Base-by-base conservation (phyloP, 2,329 filamentous ascomycete genomes). In the Hypocreales sp. region DNA sequence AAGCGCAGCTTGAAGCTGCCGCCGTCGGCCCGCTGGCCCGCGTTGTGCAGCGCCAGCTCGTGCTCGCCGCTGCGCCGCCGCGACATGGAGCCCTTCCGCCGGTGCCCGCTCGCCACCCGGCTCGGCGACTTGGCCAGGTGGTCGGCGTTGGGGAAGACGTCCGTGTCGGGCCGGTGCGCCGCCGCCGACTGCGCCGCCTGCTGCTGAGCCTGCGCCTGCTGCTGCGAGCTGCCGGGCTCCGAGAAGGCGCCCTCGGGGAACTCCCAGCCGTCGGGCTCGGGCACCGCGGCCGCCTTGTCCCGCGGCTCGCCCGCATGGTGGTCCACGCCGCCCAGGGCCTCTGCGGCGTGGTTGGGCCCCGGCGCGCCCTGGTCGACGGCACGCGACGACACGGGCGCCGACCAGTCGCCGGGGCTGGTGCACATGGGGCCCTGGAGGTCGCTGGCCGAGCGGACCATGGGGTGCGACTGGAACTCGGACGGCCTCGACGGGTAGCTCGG, bases 1-100 rank as follows among this genome's bases (percentile, higher is more conserved):
- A 93, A 95, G 27, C 84, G 73, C 32, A 95, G 77, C 52, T 92
- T 94, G 59, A 98, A 95, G 39, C 69, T 83, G 11, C 73, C 68
- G 15, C 62, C 69, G 34, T 94, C 86, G 1, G 63, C 53, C 44
- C 75, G 80, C 30, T 72, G 61, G 3, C 48, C 45, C 20, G 56
- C 38, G 27, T 60, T 62, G n/a, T n/a, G n/a, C 17, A 71, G 42
- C 1, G 64, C 61, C 20, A 73, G 46, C 21, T 75, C 71, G 24
- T 72, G 63, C 13, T 93, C 84, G 7, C 70, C 61, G 35, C 73
- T 80, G 37, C 74, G 65, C 39, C 80, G 66, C 29, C 78, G 66
- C 14, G 76, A 74, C 48, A 81, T 72, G 11, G 82, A 90, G 34
- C 79, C 79, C 52, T 84, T 92, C 39, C 86, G 69, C 40, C 84